Percentiles rank a stretch among this genome's conserved stretches.
Evolutionary conservation across 129 eudicot genomes (phyloP).

Genomic region (sunflower (Helianthus annuus)): DNA sequence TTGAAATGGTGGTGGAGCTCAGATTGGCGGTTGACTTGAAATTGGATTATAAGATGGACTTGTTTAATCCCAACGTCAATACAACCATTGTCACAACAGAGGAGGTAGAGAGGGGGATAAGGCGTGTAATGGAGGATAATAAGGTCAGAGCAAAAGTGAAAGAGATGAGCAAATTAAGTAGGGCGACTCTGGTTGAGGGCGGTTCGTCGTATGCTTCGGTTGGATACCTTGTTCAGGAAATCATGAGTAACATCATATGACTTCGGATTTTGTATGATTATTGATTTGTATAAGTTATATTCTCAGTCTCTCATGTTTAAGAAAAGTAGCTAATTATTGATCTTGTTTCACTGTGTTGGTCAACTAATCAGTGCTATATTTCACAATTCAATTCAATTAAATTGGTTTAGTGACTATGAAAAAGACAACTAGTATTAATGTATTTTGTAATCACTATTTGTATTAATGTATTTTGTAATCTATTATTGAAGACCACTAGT

Average conservation of each 20-base stretch:
- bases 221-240: not conserved
- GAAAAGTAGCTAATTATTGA: no score
- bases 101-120: constrained; percentile 22
- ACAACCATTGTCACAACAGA: constrained; percentile 26
- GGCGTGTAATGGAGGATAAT: constrained; percentile 24
- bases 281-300: not conserved
- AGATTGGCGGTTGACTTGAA: constrained; percentile 37
- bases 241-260: not conserved
- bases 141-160: constrained; percentile 23
- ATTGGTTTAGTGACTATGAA: no score
- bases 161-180: constrained; percentile 13
- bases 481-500: no score
- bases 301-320: no score
- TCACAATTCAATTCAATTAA: no score
- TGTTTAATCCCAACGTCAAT: constrained; percentile 7
- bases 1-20: constrained; percentile 24
- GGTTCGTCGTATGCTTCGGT: constrained; percentile 43
- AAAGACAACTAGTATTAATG: no score
- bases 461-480: no score
- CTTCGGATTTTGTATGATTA: not conserved
- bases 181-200: constrained; percentile 21
- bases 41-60: constrained; percentile 29
- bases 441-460: no score
- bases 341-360: no score
- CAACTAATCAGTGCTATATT: no score